Evolutionary conservation across 352 stramenopile genomes (phyloP), one percentile per base, ranked within the genome.

Genomic region (Pythium volutum): DNA sequence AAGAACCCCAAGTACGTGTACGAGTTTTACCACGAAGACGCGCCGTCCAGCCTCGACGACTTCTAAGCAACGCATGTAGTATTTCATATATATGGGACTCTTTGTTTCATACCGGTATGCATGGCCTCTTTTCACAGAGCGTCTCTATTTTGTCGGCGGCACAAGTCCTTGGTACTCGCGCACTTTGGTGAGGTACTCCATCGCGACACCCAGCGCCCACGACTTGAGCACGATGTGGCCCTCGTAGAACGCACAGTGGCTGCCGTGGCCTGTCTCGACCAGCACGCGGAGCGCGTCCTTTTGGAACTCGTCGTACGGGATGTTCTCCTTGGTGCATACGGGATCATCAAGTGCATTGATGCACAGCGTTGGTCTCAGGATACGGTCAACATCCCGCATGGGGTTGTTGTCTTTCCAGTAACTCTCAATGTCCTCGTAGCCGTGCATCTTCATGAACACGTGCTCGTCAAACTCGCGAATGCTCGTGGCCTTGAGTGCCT

Each of bases 361-460:
- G 29, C 79, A 89, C 4, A 93, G 62, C 48, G 88, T 55, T 2
- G 84, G 84, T 22, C 80, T 75, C 31, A 59, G 59, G 47, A 91
- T 77, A 29, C 76, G 83, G 22, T 75, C 53, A 22, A 87, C 59
- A 7, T 82, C 66, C 38, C 79, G 81, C 75, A 93, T 89, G 23
- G 82, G 84, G 69, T 91, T 87, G 67, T 91, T 93, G 16, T 78
- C 36, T 23, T 63, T 54, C 84, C 84, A 93, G 56, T 91, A 93
- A 14, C 67, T 47, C 50, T 86, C 79, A 9, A 91, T 46, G 54
- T 87, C 71, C 2, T 64, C 62, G 57, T 90, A 91, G 7, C 84
- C 84, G 59, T 93, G 79, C 73, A 93, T 84, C 34, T 77, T 86
- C 70, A 89, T 88, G 75, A 84, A 93, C 60, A 91, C 80, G 26